phyloP scores from a whole-genome alignment of 768 basidiomycete genomes.

The Paxillus involutus region DNA sequence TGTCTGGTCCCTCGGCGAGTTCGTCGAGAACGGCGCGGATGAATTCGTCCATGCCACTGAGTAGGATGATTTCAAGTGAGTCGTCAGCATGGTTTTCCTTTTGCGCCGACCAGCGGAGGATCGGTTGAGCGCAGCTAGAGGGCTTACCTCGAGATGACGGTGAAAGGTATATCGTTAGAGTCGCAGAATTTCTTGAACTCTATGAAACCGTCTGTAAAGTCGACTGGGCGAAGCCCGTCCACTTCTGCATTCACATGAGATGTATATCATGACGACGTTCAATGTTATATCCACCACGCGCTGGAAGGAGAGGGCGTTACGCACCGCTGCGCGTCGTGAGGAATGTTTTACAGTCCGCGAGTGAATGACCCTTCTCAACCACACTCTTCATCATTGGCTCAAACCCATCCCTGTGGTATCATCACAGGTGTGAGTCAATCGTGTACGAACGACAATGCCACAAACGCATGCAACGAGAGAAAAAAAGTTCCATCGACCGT shows the following conservation, averaged over 20 bases:
- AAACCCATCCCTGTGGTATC: constrained; percentile 72
- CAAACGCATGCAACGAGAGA: too few species aligned
- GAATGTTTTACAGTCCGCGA: constrained; percentile 82
- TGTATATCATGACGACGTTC: too few species aligned
- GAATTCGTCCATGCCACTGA: constrained; percentile 78
- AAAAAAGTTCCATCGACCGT: too few species aligned
- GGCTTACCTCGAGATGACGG: constrained; percentile 86
- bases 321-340: constrained; percentile 60
- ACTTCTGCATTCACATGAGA: constrained; percentile 2
- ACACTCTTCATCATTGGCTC: constrained; percentile 84
- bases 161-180: constrained; percentile 75
- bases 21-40: constrained; percentile 89
- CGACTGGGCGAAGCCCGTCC: constrained; percentile 10
- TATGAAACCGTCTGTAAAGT: constrained; percentile 63
- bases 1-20: constrained; percentile 55
- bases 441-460: too few species aligned
- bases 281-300: too few species aligned
- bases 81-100: not conserved
- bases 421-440: too few species aligned
- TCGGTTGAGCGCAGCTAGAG: not conserved
- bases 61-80: not conserved
- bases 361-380: constrained; percentile 66
- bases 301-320: constrained; percentile 18
- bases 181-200: constrained; percentile 87
- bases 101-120: too few species aligned